A percentile compares a stretch with the other conserved stretches of the same genome.
phyloP scores from a whole-genome alignment of 2,329 filamentous ascomycete genomes.

The Aspergillus novofumigatus region DNA sequence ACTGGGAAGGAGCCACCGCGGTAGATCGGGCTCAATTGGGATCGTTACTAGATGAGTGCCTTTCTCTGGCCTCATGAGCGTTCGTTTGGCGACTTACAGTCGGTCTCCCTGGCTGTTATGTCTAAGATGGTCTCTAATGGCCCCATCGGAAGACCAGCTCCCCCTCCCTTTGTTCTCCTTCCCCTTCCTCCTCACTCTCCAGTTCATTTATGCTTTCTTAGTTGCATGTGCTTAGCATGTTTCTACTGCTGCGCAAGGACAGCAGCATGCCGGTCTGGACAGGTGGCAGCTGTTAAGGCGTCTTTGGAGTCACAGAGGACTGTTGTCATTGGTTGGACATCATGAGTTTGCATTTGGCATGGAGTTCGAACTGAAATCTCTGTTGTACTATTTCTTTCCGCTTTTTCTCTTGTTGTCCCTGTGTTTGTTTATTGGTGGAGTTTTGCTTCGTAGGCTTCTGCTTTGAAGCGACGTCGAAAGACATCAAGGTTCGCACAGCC shows the following conservation, averaged over 20 bases:
- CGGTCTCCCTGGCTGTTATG: not conserved
- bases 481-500: not conserved
- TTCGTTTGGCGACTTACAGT: not conserved
- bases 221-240: not conserved
- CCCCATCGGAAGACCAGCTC: not conserved
- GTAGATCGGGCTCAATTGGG: conserved; percentile 36
- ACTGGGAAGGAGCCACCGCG: conserved; percentile 37
- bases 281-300: not conserved
- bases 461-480: conserved; percentile 2
- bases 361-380: not conserved
- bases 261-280: not conserved
- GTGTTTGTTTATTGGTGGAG: not conserved
- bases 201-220: conserved; percentile 5
- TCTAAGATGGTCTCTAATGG: not conserved
- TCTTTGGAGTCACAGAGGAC: not conserved
- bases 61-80: conserved; percentile 38
- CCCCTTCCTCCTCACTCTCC: conserved; percentile 3
- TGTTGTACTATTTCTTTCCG: not conserved
- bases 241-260: not conserved
- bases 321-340: not conserved
- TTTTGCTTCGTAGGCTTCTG: not conserved
- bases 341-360: not conserved
- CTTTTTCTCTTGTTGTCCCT: not conserved
- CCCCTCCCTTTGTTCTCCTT: conserved; percentile 10
- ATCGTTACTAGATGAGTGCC: conserved; percentile 38